phyloP scores from a whole-genome alignment of 2,329 filamentous ascomycete genomes.

The Pseudogymnoascus sp. region DNA sequence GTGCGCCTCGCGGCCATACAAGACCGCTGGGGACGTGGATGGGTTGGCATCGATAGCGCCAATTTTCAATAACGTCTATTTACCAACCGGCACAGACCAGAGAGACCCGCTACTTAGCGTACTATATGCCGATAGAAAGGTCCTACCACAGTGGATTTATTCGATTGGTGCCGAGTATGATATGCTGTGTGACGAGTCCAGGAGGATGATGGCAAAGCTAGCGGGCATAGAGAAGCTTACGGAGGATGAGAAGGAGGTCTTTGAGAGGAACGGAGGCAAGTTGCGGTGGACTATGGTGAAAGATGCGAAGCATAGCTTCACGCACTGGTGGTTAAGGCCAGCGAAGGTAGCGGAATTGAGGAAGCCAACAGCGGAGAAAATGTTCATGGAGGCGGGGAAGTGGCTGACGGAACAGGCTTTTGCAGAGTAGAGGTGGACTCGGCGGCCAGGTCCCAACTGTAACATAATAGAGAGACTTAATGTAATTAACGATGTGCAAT shows the following conservation, averaged over 20 bases:
- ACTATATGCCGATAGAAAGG: slow-evolving; percentile 16
- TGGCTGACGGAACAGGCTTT: background rate
- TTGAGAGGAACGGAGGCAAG: background rate
- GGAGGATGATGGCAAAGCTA: slow-evolving; percentile 13
- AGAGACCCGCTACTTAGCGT: slow-evolving; percentile 21
- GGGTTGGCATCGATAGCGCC: slow-evolving; percentile 13
- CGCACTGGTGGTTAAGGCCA: background rate
- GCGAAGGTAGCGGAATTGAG: background rate
- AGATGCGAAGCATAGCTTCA: background rate
- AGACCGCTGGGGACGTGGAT: slow-evolving; percentile 18
- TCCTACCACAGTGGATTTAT: slow-evolving; percentile 19
- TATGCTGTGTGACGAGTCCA: slow-evolving; percentile 20
- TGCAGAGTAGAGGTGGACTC: background rate
- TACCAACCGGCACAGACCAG: slow-evolving; percentile 18
- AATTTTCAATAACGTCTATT: slow-evolving; percentile 18
- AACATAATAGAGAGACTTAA: background rate
- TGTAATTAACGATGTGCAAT: background rate
- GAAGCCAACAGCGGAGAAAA: background rate
- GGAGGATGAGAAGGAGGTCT: background rate
- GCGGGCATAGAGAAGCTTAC: slow-evolving; percentile 11
- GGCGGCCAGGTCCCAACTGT: background rate
- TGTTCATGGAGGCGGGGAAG: slow-evolving; percentile 1
- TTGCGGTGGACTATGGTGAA: background rate
- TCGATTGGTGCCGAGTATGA: slow-evolving; percentile 24
- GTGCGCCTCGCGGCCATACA: slow-evolving; percentile 27